Percentiles rank a stretch among this genome's conserved stretches.
phyloP scores from a whole-genome alignment of 129 eudicot species.

The Heracleum sosnowskyi region DNA sequence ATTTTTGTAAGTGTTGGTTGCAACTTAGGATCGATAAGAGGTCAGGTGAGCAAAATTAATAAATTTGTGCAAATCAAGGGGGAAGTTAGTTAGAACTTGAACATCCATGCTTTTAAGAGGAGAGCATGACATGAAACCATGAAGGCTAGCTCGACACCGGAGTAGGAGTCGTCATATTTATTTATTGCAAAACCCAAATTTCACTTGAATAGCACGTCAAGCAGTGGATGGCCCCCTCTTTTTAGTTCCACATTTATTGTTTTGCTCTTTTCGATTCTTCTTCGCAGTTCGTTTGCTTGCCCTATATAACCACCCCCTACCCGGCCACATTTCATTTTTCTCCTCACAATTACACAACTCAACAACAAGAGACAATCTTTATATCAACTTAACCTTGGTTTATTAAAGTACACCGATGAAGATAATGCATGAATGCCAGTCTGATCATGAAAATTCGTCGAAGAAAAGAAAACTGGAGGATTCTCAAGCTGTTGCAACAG shows the following conservation, averaged over 20 bases:
- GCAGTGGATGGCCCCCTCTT: background rate
- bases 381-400: slow-evolving; percentile 22
- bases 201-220: slow-evolving; percentile 10
- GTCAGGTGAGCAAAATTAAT: slow-evolving; percentile 19
- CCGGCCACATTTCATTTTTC: slow-evolving; percentile 13
- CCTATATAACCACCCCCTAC: slow-evolving; percentile 48
- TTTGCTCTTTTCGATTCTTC: slow-evolving; percentile 23
- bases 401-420: slow-evolving; percentile 44
- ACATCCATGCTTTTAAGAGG: slow-evolving; percentile 9
- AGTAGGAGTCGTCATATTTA: slow-evolving; percentile 3
- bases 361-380: slow-evolving; percentile 5
- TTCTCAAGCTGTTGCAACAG: slow-evolving; percentile 23
- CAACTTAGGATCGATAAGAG: slow-evolving; percentile 15
- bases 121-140: too few species aligned
- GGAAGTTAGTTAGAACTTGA: slow-evolving; percentile 4
- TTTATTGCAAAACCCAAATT: background rate
- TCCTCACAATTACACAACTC: background rate
- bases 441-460: slow-evolving; percentile 32
- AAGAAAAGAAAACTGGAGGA: slow-evolving; percentile 62
- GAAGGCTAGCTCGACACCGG: background rate
- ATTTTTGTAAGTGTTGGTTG: slow-evolving; percentile 1
- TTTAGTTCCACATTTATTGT: slow-evolving; percentile 10
- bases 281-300: slow-evolving; percentile 8
- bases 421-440: slow-evolving; percentile 30
- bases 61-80: slow-evolving; percentile 7